A percentile compares a stretch with the other conserved stretches of the same genome.
Conservation (phyloP, 2,329 filamentous ascomycete genomes). For the Colletotrichum sp. region DNA sequence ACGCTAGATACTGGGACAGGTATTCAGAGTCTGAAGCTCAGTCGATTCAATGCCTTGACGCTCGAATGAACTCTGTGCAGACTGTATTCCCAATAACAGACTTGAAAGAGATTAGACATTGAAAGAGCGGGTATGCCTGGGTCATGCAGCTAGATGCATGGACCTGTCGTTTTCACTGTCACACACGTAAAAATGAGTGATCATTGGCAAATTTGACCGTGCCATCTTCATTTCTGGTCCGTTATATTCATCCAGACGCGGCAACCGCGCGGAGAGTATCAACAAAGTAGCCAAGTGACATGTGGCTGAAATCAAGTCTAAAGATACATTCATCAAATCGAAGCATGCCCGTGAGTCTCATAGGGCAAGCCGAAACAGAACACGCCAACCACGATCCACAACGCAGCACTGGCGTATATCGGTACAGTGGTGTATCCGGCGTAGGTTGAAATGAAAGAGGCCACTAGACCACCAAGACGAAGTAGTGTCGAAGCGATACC, state of each 20-base stretch:
- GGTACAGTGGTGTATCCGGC: constrained; percentile 46
- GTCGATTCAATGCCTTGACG: accelerated
- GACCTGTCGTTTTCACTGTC: not conserved
- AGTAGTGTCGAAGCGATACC: constrained; percentile 47
- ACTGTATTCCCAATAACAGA: accelerated
- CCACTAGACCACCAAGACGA: constrained; percentile 41
- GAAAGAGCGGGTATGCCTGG: not conserved
- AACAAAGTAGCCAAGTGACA: not conserved
- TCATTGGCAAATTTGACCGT: not conserved
- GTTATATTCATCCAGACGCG: not conserved
- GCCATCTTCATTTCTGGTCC: not conserved
- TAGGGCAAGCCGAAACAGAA: constrained; percentile 47
- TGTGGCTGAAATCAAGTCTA: not conserved
- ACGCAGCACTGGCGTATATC: constrained; percentile 48
- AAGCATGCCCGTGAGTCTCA: constrained; percentile 45
- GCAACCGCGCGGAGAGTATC: not conserved
- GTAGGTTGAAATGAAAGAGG: constrained; percentile 47
- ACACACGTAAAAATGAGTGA: not conserved
- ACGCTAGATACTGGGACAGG: too few species aligned
- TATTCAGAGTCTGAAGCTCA: not conserved
- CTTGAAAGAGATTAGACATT: accelerated
- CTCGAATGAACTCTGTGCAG: accelerated
- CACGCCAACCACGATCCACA: constrained; percentile 47
- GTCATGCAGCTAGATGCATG: not conserved
- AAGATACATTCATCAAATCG: constrained; percentile 25